Base-by-base conservation (phyloP, 306 rosid genomes). In the Gastrolobium bilobum region DNA sequence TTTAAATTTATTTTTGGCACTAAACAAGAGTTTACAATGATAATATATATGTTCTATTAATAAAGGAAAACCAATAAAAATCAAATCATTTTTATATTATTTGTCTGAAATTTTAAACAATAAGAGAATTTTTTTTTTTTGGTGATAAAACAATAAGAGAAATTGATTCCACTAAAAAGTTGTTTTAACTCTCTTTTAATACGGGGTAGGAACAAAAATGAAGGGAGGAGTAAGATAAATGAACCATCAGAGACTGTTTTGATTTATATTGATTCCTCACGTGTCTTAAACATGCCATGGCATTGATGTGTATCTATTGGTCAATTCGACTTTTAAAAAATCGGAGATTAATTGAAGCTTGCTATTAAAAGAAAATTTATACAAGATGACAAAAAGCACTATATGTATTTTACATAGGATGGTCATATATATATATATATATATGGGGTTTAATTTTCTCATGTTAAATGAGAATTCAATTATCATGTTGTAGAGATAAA, bases 321-420 rank as follows among this genome's bases (percentile, higher is more conserved):
- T 50, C 75, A 47, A 68, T 7, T 68, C 33, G 59, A 68, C 44
- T 20, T 20, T 40, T 3, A 14, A 64, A 40, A 63, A 33, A 33
- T 10, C 4, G 9, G 26, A 33, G 43, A 20, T n/a, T n/a, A 20
- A 40, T 11, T 47, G 1, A 13, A 47, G 34, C 34, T 50, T 38
- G 15, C 26, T 20, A 6, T 3, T 4, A 30, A 71, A 71, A 37
- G 5, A 3, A 54, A 38, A 4, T 9, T 8, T 10, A 40, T 39
- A 40, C 10, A 73, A 75, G 69, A 60, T 43, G 46, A 74, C 59
- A 58, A 43, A 44, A 44, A 8, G 31, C 58, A n/a, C n/a, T 31
- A 40, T 3, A 44, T 30, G 38, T 67, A 58, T 30, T 43, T 31
- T 9, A 44, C 57, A 46, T 9, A 31, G 46, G 47, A 34, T 51